Base-by-base conservation (phyloP, 345 rosid species). In the Physaria fendleri region DNA sequence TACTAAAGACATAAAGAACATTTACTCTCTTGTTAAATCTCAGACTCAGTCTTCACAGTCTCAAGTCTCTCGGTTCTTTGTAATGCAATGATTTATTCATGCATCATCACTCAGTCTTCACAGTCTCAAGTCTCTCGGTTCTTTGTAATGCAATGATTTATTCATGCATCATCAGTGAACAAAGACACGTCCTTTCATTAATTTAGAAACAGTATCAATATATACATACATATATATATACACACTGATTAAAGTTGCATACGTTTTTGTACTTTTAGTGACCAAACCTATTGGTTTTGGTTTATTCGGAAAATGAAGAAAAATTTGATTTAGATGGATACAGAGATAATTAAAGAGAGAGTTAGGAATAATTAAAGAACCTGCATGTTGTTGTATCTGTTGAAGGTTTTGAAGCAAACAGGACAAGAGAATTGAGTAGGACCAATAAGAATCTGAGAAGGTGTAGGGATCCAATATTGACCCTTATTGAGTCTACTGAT, bases 321-420 rank as follows among this genome's bases (percentile, higher is more conserved):
- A n/a, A n/a, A n/a, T n/a, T n/a, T n/a, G n/a, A n/a, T n/a, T n/a
- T n/a, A n/a, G n/a, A n/a, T n/a, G n/a, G n/a, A n/a, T 15, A 35
- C 2, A 40, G 21, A 61, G 45, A 54, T 61, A 42, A 29, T 14
- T 50, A 0, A 52, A 53, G 37, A 27, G 67, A 53, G 53, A 44
- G 22, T 21, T 42, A 35, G 8, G 34, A 18, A 24, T 59, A 41
- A 27, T 43, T 23, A 18, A 49, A 61, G 44, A 28, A 90, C 99
- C 92, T 94, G 97, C 97, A 94, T 90, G 86, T 90, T 94, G 77
- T 90, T 90, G 85, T 94, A 94, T 80, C 99, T 77, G 76, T 94
- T 94, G 90, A 94, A 94, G 71, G 96, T 87, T 78, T 94, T 94
- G 86, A 82, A 87, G 82, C 97, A 94, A 53, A 94, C 87, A 48